A percentile compares a stretch with the other conserved stretches of the same genome.
Conservation (phyloP, 192 early-diverging fungal genomes). For the Coemansia sp. region DNA sequence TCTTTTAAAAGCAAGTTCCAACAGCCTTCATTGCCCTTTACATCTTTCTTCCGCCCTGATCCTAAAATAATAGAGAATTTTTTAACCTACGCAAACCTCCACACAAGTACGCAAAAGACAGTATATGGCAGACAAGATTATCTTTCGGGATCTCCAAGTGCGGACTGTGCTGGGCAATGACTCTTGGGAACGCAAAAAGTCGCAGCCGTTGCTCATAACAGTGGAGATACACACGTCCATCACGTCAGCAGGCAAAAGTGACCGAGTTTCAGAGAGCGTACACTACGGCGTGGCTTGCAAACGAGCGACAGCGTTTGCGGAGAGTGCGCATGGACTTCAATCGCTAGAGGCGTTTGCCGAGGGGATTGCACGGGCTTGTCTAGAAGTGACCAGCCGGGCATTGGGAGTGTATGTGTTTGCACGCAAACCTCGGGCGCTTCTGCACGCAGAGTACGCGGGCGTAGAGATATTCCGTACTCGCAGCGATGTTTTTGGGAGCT, state of each 20-base stretch:
- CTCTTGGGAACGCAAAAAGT: constrained; percentile 87
- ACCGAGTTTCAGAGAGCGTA: constrained; percentile 77
- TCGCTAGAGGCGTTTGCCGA: constrained; percentile 74
- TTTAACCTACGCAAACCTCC: background rate
- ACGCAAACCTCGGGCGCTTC: constrained; percentile 84
- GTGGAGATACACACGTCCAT: constrained; percentile 74
- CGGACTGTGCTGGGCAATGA: constrained; percentile 87
- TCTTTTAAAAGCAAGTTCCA: too few species aligned
- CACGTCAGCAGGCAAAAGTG: constrained; percentile 70
- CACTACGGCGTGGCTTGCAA: constrained; percentile 82
- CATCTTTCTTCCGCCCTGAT: background rate
- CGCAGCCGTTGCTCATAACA: constrained; percentile 83
- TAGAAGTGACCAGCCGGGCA: constrained; percentile 61
- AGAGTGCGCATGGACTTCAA: constrained; percentile 63
- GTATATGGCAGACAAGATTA: constrained; percentile 62
- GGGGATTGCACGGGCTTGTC: constrained; percentile 60
- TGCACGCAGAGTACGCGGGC: constrained; percentile 86
- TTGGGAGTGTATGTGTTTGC: constrained; percentile 67
- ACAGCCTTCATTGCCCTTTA: too few species aligned
- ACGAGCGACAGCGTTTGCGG: constrained; percentile 71
- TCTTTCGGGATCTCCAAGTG: constrained; percentile 75
- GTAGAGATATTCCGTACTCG: constrained; percentile 81
- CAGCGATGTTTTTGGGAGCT: constrained; percentile 55
- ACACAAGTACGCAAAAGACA: background rate
- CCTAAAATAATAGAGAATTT: background rate